A percentile compares a stretch with the other conserved stretches of the same genome.
Evolutionary conservation across 2,329 filamentous ascomycete genomes (phyloP).

Genomic region (Penicillium sp.): DNA sequence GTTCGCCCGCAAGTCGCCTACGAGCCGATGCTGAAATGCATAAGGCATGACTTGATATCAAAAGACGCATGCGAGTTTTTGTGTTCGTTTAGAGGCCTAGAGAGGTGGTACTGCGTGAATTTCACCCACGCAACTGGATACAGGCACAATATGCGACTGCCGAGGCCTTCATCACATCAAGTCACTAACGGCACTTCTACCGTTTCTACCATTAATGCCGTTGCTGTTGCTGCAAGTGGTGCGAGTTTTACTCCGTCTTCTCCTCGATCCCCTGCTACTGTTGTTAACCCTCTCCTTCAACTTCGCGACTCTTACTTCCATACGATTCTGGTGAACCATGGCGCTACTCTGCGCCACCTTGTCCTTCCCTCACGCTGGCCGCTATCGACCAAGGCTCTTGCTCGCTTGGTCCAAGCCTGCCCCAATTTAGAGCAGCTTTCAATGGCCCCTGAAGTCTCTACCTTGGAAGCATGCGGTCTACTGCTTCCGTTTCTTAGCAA

Average conservation of each 20-base stretch:
- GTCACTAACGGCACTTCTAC: slow-evolving; percentile 1
- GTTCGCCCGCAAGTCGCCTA: slow-evolving; percentile 21
- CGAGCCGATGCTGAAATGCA: slow-evolving; percentile 41
- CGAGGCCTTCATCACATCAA: slow-evolving; percentile 24
- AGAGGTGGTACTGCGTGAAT: slow-evolving; percentile 52
- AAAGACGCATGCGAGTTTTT: slow-evolving; percentile 44
- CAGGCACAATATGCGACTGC: slow-evolving; percentile 26
- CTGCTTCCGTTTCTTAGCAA: slow-evolving; percentile 40
- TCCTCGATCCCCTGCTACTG: slow-evolving; percentile 11
- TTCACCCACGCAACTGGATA: slow-evolving; percentile 27
- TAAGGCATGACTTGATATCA: slow-evolving; percentile 49
- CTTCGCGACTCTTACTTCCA: slow-evolving; percentile 48
- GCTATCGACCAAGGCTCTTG: slow-evolving; percentile 47
- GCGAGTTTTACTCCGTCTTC: slow-evolving; percentile 11
- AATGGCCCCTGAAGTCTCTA: slow-evolving; percentile 44
- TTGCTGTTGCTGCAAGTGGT: slow-evolving; percentile 26
- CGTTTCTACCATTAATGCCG: not conserved
- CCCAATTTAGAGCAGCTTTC: slow-evolving; percentile 58
- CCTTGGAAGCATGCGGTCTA: slow-evolving; percentile 36
- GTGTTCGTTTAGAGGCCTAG: slow-evolving; percentile 40
- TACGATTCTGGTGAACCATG: slow-evolving; percentile 49
- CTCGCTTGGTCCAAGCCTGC: slow-evolving; percentile 50
- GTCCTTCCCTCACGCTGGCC: slow-evolving; percentile 55
- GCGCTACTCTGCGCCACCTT: slow-evolving; percentile 51
- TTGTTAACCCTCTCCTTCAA: not conserved